These are phyloP conservation scores for Saccharum officinarum DNA, from an alignment of 176 grass and related monocot genomes.

Conservation along the genomic window DNA sequence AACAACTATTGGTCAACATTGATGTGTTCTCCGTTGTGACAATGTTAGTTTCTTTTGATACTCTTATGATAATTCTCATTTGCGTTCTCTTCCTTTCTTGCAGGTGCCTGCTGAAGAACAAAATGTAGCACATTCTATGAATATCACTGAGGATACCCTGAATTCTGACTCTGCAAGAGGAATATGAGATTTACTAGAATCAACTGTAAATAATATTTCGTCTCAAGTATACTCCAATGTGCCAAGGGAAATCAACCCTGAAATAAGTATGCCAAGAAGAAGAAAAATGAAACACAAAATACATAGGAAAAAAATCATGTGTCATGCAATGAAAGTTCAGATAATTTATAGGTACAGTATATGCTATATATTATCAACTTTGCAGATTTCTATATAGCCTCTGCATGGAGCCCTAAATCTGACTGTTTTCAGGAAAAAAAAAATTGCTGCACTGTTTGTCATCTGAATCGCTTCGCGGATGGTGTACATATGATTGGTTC, in stretches of 20 bases:
- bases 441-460: conserved; percentile 51
- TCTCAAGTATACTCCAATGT: not conserved
- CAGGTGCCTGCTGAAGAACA: conserved; percentile 40
- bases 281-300: conserved; percentile 40
- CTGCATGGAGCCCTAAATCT: not conserved
- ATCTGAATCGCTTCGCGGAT: conserved; percentile 50
- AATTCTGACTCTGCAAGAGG: conserved; percentile 24
- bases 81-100: not conserved
- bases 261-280: conserved; percentile 34
- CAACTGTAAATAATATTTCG: conserved; percentile 22
- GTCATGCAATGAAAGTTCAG: conserved; percentile 12
- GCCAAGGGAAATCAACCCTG: conserved; percentile 23
- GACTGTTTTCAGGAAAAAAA: conserved; percentile 39
- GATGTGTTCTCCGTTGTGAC: conserved; percentile 9
- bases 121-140: not conserved
- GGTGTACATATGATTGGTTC: conserved; percentile 78
- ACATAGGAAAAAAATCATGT: conserved; percentile 20
- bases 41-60: conserved; percentile 22
- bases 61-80: not conserved
- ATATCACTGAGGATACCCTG: conserved; percentile 11
- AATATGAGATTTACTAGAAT: conserved; percentile 20
- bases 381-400: conserved; percentile 17
- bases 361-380: conserved; percentile 8
- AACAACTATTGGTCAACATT: not conserved
- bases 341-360: conserved; percentile 44